Evolutionary conservation across 305 asterid species (phyloP).

Genomic region (Plantago lanceolata): DNA sequence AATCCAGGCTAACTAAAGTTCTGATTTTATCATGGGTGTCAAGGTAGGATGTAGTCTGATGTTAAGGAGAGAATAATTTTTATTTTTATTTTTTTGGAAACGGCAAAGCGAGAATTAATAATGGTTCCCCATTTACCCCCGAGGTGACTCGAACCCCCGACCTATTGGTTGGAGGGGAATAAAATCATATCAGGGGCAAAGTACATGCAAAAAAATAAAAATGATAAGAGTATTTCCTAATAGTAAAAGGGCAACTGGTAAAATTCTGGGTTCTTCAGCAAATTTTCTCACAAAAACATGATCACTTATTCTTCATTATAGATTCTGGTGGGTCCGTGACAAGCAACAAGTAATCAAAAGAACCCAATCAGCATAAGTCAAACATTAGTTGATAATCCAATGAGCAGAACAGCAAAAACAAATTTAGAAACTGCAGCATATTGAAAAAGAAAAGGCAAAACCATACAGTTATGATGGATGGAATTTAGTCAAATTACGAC

Average conservation of each 20-base stretch:
- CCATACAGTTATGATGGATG: conserved; percentile 9
- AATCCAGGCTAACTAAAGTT: not conserved
- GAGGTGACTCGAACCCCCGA: too few species aligned
- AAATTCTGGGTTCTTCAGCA: not conserved
- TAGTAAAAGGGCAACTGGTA: not conserved
- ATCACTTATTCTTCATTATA: conserved; percentile 3
- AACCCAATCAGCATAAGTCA: conserved; percentile 16
- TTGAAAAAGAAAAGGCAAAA: conserved; percentile 21
- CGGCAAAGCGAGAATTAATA: too few species aligned
- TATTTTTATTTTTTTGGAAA: too few species aligned
- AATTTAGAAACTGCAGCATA: conserved; percentile 19
- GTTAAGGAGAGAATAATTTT: conserved; percentile 5
- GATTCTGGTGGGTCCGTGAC: conserved; percentile 14
- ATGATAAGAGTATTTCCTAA: too few species aligned
- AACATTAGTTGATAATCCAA: not conserved
- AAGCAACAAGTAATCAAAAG: conserved; percentile 5
- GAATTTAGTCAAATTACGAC: conserved; percentile 24
- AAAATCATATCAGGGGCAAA: not conserved
- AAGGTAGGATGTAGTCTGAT: not conserved
- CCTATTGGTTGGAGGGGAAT: too few species aligned
- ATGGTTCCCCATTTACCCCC: too few species aligned
- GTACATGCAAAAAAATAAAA: not conserved
- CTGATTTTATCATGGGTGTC: not conserved
- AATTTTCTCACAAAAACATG: not conserved
- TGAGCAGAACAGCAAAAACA: conserved; percentile 5